Conservation (phyloP, 164 flowering plant genomes). For the Cinnamomum micranthum region DNA sequence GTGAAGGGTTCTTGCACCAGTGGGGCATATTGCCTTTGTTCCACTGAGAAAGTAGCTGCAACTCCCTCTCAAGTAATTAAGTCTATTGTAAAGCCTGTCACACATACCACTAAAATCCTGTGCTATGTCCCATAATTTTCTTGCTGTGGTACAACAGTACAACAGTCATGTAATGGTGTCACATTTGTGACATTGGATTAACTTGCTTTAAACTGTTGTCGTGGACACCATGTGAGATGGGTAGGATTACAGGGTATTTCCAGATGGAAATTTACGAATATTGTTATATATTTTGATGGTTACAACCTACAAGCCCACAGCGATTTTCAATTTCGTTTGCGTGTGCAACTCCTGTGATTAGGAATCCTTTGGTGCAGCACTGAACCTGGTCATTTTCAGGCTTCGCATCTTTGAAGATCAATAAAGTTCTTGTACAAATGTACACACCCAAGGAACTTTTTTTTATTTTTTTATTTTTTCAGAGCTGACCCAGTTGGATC, state of each 20-base stretch:
- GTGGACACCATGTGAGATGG: too few relatives aligned
- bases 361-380: not conserved
- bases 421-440: too few relatives aligned
- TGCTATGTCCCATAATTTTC: not conserved
- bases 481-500: too few relatives aligned
- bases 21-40: slow-evolving; percentile 77
- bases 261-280: not conserved
- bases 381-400: too few relatives aligned
- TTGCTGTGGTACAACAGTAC: not conserved
- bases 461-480: too few relatives aligned
- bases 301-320: not conserved
- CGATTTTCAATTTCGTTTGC: not conserved
- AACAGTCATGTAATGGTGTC: not conserved
- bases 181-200: not conserved
- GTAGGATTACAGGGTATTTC: too few relatives aligned
- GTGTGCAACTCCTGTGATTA: not conserved
- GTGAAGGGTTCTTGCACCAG: slow-evolving; percentile 85
- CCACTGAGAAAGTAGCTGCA: slow-evolving; percentile 34
- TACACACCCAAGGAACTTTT: too few relatives aligned
- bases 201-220: not conserved
- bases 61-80: not conserved
- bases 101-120: not conserved
- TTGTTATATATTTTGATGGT: not conserved
- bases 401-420: too few relatives aligned
- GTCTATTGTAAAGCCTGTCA: not conserved